Evolutionary conservation across 2,329 filamentous ascomycete genomes (phyloP).

Genomic region (Leptographium wingfieldii): DNA sequence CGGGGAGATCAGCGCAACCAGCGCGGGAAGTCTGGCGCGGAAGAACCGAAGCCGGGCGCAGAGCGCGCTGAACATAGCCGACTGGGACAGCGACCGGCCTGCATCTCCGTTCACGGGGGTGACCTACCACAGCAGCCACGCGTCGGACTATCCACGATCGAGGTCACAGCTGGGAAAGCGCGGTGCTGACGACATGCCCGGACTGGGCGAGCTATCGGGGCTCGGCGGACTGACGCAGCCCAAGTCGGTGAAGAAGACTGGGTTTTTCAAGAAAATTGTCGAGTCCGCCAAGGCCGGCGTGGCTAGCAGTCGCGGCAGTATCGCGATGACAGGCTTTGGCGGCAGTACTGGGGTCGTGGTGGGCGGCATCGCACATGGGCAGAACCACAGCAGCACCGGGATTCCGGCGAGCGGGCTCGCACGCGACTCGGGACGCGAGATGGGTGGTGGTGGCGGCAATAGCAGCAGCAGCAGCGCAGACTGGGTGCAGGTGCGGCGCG

Average conservation of each 20-base stretch:
- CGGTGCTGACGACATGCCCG: slow-evolving; percentile 33
- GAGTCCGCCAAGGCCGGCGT: slow-evolving; percentile 91
- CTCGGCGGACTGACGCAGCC: slow-evolving; percentile 69
- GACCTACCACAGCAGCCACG: slow-evolving; percentile 87
- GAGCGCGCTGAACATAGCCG: slow-evolving; percentile 51
- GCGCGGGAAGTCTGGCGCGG: slow-evolving; percentile 82
- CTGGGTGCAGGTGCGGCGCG: slow-evolving; percentile 95
- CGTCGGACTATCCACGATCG: slow-evolving; percentile 39
- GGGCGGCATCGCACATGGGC: slow-evolving; percentile 27
- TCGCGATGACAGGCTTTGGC: slow-evolving; percentile 45
- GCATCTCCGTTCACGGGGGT: slow-evolving; percentile 60
- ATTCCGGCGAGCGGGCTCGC: slow-evolving; percentile 10
- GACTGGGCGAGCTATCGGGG: slow-evolving; percentile 37
- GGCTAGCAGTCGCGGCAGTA: slow-evolving; percentile 75
- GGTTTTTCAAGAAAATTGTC: slow-evolving; percentile 87
- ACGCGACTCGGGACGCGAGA: slow-evolving; percentile 13
- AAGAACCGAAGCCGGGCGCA: slow-evolving; percentile 48
- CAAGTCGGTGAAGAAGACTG: slow-evolving; percentile 51
- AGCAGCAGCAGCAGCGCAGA: slow-evolving; percentile 42
- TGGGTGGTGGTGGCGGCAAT: not conserved
- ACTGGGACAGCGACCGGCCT: slow-evolving; percentile 41
- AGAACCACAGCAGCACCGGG: slow-evolving; percentile 20
- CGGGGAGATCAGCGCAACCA: slow-evolving; percentile 83
- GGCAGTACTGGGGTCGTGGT: slow-evolving; percentile 9
- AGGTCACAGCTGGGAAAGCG: slow-evolving; percentile 55